These are phyloP conservation scores for Pseudogymnoascus sp. DNA, from an alignment of 2,329 filamentous ascomycete genomes.

Conservation along the genomic window DNA sequence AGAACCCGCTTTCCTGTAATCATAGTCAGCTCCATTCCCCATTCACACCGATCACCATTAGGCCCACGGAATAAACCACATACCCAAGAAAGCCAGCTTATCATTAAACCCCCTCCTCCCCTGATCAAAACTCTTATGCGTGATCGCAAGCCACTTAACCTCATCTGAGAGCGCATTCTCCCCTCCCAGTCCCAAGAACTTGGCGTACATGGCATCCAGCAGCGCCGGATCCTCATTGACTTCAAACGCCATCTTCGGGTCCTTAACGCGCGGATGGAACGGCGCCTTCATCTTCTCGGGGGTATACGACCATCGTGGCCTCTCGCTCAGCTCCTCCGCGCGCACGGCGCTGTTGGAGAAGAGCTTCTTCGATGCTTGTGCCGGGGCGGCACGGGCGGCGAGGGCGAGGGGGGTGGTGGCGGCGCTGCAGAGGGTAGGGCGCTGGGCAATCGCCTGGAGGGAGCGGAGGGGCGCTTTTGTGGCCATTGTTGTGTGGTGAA, in stretches of 20 bases:
- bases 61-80: slow-evolving; percentile 19
- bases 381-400: background rate
- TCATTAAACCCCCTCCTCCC: slow-evolving; percentile 93
- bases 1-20: slow-evolving; percentile 47
- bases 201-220: slow-evolving; percentile 71
- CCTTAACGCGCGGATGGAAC: slow-evolving; percentile 52
- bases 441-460: slow-evolving; percentile 30
- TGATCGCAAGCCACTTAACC: slow-evolving; percentile 92
- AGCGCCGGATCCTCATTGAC: slow-evolving; percentile 69
- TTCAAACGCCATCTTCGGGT: slow-evolving; percentile 48
- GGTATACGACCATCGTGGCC: slow-evolving; percentile 64
- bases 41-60: background rate
- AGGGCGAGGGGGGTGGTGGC: slow-evolving; percentile 11
- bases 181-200: slow-evolving; percentile 66
- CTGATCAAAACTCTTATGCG: slow-evolving; percentile 97
- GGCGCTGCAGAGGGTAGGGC: slow-evolving; percentile 13
- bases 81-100: slow-evolving; percentile 81
- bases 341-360: slow-evolving; percentile 6
- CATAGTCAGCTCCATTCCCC: slow-evolving; percentile 15
- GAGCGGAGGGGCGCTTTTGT: slow-evolving; percentile 38
- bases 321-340: slow-evolving; percentile 29
- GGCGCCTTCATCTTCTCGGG: slow-evolving; percentile 63
- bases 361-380: background rate
- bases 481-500: slow-evolving; percentile 34
- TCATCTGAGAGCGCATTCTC: slow-evolving; percentile 76